Evolutionary conservation across 306 rosid species (phyloP).

Genomic region (Fragaria iinumae): DNA sequence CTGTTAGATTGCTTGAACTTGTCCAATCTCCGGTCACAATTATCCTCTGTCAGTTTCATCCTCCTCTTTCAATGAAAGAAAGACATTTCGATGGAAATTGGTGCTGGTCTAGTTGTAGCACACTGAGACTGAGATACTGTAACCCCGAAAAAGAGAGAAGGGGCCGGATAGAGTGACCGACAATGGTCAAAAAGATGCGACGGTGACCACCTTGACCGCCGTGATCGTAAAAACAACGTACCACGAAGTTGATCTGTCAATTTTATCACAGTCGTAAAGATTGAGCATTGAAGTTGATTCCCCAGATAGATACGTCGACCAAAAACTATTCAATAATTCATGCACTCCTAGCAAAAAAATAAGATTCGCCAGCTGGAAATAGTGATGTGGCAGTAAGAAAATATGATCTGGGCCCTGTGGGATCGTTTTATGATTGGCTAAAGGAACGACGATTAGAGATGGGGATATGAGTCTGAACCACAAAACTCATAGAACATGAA

Average conservation of each 20-base stretch:
- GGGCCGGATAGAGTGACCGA: not conserved
- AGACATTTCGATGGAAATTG: not conserved
- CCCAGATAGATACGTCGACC: conserved; percentile 25
- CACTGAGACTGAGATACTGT: not conserved
- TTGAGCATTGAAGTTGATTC: conserved; percentile 4
- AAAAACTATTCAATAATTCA: conserved; percentile 41
- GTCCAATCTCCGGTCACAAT: too few species aligned
- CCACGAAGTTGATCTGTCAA: not conserved
- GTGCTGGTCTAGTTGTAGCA: conserved; percentile 13
- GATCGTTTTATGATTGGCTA: conserved; percentile 13
- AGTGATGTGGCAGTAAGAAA: not conserved
- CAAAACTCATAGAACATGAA: not conserved
- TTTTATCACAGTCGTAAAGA: not conserved
- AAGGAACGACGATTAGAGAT: conserved; percentile 3
- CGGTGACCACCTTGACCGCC: conserved; percentile 9
- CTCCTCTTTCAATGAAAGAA: too few species aligned
- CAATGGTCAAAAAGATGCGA: not conserved
- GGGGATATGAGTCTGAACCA: conserved; percentile 11
- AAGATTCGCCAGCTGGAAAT: conserved; percentile 56
- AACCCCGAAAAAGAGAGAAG: not conserved
- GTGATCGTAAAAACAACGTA: not conserved
- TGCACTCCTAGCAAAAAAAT: conserved; percentile 11
- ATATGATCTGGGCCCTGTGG: conserved; percentile 13
- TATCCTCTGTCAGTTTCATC: too few species aligned
- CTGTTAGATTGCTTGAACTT: not conserved